Percentiles rank a stretch among this genome's conserved stretches.
phyloP scores from a whole-genome alignment of 2,329 filamentous ascomycete species.

The Fusarium sp. region DNA sequence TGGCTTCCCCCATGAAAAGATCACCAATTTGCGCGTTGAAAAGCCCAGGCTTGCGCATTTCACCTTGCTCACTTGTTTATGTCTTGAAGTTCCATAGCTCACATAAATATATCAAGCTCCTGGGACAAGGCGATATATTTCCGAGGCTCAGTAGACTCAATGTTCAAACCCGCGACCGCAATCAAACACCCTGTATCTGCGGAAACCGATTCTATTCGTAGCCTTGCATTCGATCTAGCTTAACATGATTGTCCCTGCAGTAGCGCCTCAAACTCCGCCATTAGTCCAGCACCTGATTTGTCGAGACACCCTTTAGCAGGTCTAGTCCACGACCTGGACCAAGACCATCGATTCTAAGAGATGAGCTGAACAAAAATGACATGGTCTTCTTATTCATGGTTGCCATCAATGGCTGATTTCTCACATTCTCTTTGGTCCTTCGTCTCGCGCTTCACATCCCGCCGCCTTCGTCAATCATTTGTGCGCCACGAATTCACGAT shows the following conservation, averaged over 20 bases:
- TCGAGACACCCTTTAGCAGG: neutral
- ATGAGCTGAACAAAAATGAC: neutral
- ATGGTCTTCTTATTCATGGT: accelerated
- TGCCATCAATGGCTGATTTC: neutral
- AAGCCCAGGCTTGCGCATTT: no score
- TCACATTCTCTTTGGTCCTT: neutral
- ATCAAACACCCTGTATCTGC: neutral
- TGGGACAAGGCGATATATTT: neutral
- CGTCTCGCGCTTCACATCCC: neutral
- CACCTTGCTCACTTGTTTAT: no score
- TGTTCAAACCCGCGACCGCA: no score
- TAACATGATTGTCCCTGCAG: neutral
- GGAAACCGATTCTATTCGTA: neutral
- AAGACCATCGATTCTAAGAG: neutral
- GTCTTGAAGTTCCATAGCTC: neutral
- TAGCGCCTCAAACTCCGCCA: neutral
- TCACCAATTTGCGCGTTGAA: no score
- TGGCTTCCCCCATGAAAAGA: no score
- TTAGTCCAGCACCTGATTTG: neutral
- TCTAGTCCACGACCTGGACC: neutral
- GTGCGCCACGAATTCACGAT: neutral
- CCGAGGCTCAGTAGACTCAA: neutral
- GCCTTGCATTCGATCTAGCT: no score
- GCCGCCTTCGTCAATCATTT: neutral
- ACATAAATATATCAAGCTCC: neutral